These are phyloP conservation scores for Trametes versicolor DNA, from an alignment of 1,284 basidiomycete species.

Conservation along the genomic window DNA sequence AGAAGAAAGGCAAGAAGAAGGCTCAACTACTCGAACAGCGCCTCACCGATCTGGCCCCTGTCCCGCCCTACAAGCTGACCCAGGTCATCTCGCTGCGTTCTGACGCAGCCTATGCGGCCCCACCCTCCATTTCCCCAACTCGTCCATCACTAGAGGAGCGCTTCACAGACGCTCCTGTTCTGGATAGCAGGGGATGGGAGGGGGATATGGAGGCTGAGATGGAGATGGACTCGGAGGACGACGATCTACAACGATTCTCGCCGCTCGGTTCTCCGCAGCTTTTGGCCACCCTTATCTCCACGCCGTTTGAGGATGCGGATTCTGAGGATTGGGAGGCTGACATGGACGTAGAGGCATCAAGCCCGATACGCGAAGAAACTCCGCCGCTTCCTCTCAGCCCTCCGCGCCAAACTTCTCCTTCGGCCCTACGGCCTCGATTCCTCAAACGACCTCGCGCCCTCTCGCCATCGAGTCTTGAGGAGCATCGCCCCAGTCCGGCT, in stretches of 20 bases:
- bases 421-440: not conserved
- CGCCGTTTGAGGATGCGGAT: not conserved
- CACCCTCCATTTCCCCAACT: not conserved
- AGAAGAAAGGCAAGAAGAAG: constrained; percentile 32
- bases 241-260: not conserved
- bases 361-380: constrained; percentile 1
- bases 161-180: constrained; percentile 8
- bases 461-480: not conserved
- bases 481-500: not conserved
- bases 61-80: not conserved
- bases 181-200: constrained; percentile 15
- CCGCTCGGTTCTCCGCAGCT: not conserved
- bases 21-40: constrained; percentile 19
- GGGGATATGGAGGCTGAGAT: constrained; percentile 38
- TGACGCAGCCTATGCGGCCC: not conserved
- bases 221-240: constrained; percentile 36
- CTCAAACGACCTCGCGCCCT: not conserved
- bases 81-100: not conserved
- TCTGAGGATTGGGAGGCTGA: constrained; percentile 22
- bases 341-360: constrained; percentile 28
- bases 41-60: not conserved
- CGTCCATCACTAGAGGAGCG: constrained; percentile 21
- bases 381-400: constrained; percentile 1
- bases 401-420: not conserved
- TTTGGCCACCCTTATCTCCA: constrained; percentile 1